Base-by-base conservation (phyloP, 495 filamentous ascomycete species). In the Elaphomyces granulatus region DNA sequence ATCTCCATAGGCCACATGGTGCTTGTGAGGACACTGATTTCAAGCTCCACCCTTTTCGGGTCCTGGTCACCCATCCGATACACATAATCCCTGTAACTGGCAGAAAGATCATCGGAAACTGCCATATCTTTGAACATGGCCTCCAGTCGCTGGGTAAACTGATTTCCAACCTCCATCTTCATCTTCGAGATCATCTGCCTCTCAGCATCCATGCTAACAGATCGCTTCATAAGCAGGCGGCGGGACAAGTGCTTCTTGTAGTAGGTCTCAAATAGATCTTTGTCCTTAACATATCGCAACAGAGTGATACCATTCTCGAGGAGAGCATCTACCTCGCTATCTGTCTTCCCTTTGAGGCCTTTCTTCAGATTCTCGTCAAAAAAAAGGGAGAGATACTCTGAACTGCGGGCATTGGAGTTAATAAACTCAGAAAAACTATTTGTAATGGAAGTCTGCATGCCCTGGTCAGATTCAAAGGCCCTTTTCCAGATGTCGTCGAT, bases 121-220 rank as follows among this genome's bases (percentile, higher is more conserved):
- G 80, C 71, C 81, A 99, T 95, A 52, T 99, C 90, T 58, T 82
- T 93, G 58, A 99, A 99, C 90, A 99, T 99, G 38, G 85, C 75
- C 53, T 99, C 90, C 17, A 96, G 71, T 48, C 90, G 88, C 46
- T 75, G 63, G 0, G 92, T 96, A 56, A 99, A 99, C 36, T 81
- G 75, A 47, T 94, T 93, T 20, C 90, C 90, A 35, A 96, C 74
- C 56, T 94, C 87, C 47, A 87, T 70, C 64, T 94, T 94, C 83
- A 99, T 92, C 42, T 88, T 79, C 1, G 77, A 81, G 34, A 96
- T 92, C 80, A 99, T 94, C 46, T 88, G 80, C 51, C 87, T 83
- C 61, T 99, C 90, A 0, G 80, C 80, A 52, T 94, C 87, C 51
- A 81, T 81, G 50, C 83, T 92, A 41, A 86, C 73, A 1, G 86